Evolutionary conservation across 2,329 filamentous ascomycete species (phyloP), one percentile per base, ranked within the genome.

Genomic region (Aspergillus hiratsukae): DNA sequence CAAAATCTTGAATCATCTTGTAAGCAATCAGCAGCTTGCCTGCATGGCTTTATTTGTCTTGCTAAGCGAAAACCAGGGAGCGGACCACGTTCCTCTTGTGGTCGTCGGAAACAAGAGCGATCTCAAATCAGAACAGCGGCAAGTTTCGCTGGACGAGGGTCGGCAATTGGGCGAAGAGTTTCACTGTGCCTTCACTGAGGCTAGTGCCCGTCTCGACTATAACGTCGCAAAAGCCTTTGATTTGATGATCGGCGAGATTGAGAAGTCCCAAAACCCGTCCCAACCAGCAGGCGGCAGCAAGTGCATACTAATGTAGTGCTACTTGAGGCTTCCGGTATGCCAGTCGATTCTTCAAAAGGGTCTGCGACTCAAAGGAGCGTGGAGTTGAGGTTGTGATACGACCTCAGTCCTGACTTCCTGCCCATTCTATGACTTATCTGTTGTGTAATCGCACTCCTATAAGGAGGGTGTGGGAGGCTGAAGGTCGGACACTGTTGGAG

Each of bases 31-130:
- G 21, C 7, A 28, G 40, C 2, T 27, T 37, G 6, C 25, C 21
- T 23, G 48, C 21, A 40, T 52, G 45, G 19, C 52, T 48, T 8
- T 1, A 6, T 11, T 48, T 43, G 53, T 9, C 19, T 5, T 21
- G 19, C 14, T 40, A 19, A 58, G 49, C 54, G 28, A 40, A 51
- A 31, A 21, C 48, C 64, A 96, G 90, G 94, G 94, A 63, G 89
- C 91, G 57, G 92, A 97, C 66, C 89, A 88, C 74, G 91, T 97
- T 52, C 94, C 94, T 9, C 87, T 97, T 66, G 90, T 95, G 66
- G 88, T 99, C 60, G 92, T 99, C 53, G 94, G 91, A 66, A 99
- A 99, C 81, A 99, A 99, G 80, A 92, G 88, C 72, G 94, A 99
- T 75, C 81, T 99, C 56, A 87, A 90, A 59, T 87, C 91, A 53